These are phyloP conservation scores for Condylostoma magnum DNA, from an alignment of 169 alveolate species.

Conservation along the genomic window DNA sequence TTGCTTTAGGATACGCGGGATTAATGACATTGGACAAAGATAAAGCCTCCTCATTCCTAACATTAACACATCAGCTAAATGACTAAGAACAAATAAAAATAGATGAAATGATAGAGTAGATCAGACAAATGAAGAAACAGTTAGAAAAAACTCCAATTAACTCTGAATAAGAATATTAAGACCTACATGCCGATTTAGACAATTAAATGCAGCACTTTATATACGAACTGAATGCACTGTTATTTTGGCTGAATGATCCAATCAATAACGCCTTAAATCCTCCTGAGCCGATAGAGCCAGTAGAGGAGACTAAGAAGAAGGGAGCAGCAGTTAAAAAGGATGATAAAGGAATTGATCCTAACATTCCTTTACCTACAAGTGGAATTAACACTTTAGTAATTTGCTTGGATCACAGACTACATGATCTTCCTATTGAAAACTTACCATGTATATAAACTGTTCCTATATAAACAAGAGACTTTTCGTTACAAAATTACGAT, in stretches of 20 bases:
- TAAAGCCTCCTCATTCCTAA: neutral
- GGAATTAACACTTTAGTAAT: conserved; percentile 64
- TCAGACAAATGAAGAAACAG: conserved; percentile 11
- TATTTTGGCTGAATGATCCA: conserved; percentile 33
- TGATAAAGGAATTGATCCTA: conserved; percentile 3
- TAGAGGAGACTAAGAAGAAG: conserved; percentile 58
- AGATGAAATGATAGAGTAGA: neutral
- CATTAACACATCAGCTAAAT: neutral
- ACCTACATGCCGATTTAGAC: conserved; percentile 50
- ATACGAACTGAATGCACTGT: conserved; percentile 46
- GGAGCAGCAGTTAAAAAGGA: conserved; percentile 28
- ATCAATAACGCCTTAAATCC: conserved; percentile 47
- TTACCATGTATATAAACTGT: conserved; percentile 44
- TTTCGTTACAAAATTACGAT: conserved; percentile 53
- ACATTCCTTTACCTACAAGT: conserved; percentile 59
- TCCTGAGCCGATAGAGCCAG: conserved; percentile 23
- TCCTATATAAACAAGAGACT: conserved; percentile 69
- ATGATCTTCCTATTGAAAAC: conserved; percentile 68
- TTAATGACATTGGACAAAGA: conserved; percentile 12
- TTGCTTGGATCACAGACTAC: conserved; percentile 61
- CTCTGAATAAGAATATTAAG: conserved; percentile 58
- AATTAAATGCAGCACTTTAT: conserved; percentile 46
- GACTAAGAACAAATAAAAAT: neutral
- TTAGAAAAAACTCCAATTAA: conserved; percentile 66
- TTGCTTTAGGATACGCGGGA: conserved; percentile 5